Evolutionary conservation across 495 filamentous ascomycete genomes (phyloP).

Genomic region (Xylaria acuta): DNA sequence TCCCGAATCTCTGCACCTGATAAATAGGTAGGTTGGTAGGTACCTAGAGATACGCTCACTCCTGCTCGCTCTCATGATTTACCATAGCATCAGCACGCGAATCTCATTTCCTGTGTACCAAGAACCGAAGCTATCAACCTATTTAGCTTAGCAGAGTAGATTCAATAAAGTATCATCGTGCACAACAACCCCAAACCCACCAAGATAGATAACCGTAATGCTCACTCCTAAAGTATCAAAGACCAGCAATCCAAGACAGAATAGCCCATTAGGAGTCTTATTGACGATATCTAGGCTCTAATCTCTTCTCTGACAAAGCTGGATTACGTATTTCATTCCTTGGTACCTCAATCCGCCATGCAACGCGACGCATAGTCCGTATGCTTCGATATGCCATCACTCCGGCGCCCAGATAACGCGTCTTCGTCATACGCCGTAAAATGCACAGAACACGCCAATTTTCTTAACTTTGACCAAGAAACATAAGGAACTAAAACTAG

Average conservation of each 20-base stretch:
- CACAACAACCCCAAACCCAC: neutral
- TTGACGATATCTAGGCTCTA: neutral
- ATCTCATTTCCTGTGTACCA: no score
- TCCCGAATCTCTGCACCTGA: no score
- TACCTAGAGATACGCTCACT: no score
- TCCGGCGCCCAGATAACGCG: neutral
- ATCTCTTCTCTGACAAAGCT: neutral
- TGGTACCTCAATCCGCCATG: neutral
- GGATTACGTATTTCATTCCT: neutral
- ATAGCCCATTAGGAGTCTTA: neutral
- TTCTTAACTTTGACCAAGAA: neutral
- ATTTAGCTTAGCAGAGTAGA: no score
- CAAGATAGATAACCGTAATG: neutral
- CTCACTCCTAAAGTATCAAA: neutral
- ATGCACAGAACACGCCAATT: neutral
- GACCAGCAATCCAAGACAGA: neutral
- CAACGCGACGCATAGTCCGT: neutral
- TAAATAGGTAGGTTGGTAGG: no score
- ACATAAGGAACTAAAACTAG: neutral
- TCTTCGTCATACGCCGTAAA: conserved; percentile 3
- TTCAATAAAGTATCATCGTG: no score
- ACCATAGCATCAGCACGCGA: neutral
- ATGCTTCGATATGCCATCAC: neutral
- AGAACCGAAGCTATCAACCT: neutral
- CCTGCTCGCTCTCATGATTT: neutral